Base-by-base conservation (phyloP, 495 filamentous ascomycete species). In the Penicillium maclennaniae region DNA sequence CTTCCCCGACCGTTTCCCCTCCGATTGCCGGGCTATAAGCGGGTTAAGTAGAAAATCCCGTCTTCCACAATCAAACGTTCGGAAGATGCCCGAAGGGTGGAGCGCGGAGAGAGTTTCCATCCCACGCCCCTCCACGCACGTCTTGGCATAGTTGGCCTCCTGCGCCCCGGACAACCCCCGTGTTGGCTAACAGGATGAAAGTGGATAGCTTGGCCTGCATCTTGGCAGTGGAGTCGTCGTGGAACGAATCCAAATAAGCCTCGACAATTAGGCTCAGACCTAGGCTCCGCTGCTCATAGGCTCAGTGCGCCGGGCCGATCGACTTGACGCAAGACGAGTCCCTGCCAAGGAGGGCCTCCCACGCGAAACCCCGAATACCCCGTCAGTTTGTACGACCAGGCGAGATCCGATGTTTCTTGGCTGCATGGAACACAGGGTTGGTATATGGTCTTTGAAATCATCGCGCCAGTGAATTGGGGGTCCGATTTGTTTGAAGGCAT, bases 211-310 rank as follows among this genome's bases (percentile, higher is more conserved):
- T 40, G 47, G 36, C 47, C 8, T 7, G 14, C 0, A 17, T n/a
- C 37, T 49, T 49, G 46, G 46, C 37, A 1, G 37, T 41, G 23
- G 47, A 5, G 38, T 20, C n/a, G 20, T 12, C 15, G 20, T n/a
- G 34, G 37, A 36, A 47, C 47, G 27, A 28, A 36, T 7, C 47
- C 47, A 38, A 49, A 49, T 26, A 49, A 49, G 47, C 47, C 20
- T 49, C 38, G n/a, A 34, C 20, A 27, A 19, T 49, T 41, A 27
- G 10, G n/a, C 23, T 49, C 46, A 15, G 14, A 38, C 39, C 38
- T 31, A 34, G 25, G 31, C 20, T 41, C 36, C 9, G 26, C 26
- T 4, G 23, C 37, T 40, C 7, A 49, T 49, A 49, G 47, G 47
- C 6, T 41, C 36, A 26, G 38, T 9, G 8, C 15, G 38, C 38